phyloP scores from a whole-genome alignment of 108 stramenopile species.

The Fistulifera solaris region DNA sequence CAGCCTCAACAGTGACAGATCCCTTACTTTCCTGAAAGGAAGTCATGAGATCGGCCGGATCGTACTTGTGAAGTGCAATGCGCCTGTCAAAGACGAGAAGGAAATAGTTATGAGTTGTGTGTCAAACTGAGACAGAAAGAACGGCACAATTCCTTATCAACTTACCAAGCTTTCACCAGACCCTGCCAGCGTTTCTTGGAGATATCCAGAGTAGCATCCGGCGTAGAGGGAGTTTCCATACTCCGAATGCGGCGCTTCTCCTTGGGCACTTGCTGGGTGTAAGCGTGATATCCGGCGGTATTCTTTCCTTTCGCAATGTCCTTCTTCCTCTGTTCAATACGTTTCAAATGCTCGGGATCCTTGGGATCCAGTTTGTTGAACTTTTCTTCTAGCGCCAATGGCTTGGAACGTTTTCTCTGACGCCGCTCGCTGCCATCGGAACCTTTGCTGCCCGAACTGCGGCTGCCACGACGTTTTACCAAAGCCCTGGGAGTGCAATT shows the following conservation, averaged over 20 bases:
- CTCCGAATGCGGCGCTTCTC: constrained; percentile 39
- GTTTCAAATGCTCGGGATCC: constrained; percentile 43
- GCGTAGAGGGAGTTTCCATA: constrained; percentile 65
- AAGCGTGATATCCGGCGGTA: constrained; percentile 71
- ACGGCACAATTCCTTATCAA: no score
- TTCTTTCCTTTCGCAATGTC: constrained; percentile 73
- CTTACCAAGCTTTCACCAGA: constrained; percentile 68
- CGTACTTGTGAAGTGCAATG: constrained; percentile 64
- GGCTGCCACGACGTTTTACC: no score
- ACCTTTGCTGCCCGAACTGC: no score
- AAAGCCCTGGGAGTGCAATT: no score
- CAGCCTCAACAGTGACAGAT: no score
- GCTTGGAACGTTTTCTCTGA: background rate
- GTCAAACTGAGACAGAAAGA: constrained; percentile 2
- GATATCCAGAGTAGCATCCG: constrained; percentile 63
- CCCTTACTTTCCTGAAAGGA: no score
- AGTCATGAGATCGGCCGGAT: constrained; percentile 50
- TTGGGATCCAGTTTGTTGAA: constrained; percentile 44
- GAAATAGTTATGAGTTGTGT: background rate
- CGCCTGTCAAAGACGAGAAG: constrained; percentile 25
- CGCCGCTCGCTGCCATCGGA: constrained; percentile 1
- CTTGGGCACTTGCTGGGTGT: constrained; percentile 46
- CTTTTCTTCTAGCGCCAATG: constrained; percentile 8
- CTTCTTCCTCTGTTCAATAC: constrained; percentile 51
- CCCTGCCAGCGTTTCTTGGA: constrained; percentile 74